Conservation (phyloP, 2,329 filamentous ascomycete species). For the Hypoxylon sp. region DNA sequence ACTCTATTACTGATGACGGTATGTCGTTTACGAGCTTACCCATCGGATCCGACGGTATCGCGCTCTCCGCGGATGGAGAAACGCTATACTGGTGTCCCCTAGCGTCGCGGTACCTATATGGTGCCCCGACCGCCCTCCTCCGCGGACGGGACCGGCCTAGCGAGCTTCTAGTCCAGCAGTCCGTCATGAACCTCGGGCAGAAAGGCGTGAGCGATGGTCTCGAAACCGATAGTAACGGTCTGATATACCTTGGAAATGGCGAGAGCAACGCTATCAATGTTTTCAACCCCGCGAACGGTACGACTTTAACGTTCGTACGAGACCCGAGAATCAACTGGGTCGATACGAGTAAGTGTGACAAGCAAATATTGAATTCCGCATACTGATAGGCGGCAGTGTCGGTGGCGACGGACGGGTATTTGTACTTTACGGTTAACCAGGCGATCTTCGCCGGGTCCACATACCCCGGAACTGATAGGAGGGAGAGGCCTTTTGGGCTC, state of each 20-base stretch:
- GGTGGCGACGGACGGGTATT: slow-evolving; percentile 59
- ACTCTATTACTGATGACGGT: slow-evolving; percentile 55
- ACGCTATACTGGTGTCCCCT: slow-evolving; percentile 60
- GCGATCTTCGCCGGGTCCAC: slow-evolving; percentile 46
- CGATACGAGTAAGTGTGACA: slow-evolving; percentile 58
- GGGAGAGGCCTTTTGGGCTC: slow-evolving; percentile 44
- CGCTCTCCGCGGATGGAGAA: slow-evolving; percentile 61
- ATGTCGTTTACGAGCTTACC: slow-evolving; percentile 54
- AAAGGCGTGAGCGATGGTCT: slow-evolving; percentile 63
- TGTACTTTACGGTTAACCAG: slow-evolving; percentile 68
- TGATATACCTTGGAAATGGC: neutral
- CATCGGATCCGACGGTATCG: slow-evolving; percentile 64
- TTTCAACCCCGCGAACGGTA: neutral
- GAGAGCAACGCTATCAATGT: neutral
- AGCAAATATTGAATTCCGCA: neutral
- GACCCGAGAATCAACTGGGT: slow-evolving; percentile 60
- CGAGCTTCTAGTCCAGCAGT: slow-evolving; percentile 56
- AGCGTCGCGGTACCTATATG: slow-evolving; percentile 58
- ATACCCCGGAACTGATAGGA: slow-evolving; percentile 39
- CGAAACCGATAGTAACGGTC: slow-evolving; percentile 60
- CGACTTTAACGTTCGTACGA: slow-evolving; percentile 37
- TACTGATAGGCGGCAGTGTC: slow-evolving; percentile 48
- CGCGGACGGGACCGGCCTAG: slow-evolving; percentile 53
- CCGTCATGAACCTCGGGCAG: slow-evolving; percentile 58
- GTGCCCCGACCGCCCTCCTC: slow-evolving; percentile 55